Conservation (phyloP, 2,329 filamentous ascomycete species). For the Calonectria multiphialidica region DNA sequence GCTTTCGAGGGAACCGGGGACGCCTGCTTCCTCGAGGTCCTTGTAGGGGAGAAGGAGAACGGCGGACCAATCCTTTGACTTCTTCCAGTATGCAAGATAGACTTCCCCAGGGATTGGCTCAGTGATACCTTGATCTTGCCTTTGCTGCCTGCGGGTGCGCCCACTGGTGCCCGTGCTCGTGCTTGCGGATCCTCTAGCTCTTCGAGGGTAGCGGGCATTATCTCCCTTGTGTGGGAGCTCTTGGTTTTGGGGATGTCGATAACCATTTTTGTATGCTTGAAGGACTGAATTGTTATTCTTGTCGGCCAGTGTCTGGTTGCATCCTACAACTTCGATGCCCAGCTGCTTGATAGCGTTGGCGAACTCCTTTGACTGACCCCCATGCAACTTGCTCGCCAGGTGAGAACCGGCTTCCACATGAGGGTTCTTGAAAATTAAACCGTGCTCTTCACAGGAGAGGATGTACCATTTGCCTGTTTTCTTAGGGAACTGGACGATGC, state of each 20-base stretch:
- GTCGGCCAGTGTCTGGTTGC: not conserved
- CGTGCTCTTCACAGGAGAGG: not conserved
- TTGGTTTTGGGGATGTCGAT: not conserved
- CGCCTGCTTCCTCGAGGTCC: not conserved
- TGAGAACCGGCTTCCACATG: not conserved
- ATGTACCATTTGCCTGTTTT: not conserved
- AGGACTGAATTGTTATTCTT: not conserved
- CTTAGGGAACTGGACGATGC: not conserved
- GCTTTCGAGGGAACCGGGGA: slow-evolving; percentile 2
- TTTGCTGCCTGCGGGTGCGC: not conserved
- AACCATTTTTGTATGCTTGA: not conserved
- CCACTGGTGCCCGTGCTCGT: not conserved
- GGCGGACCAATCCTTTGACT: slow-evolving; percentile 13
- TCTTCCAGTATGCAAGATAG: slow-evolving; percentile 16
- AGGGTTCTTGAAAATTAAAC: slow-evolving; percentile 1
- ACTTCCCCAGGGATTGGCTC: not conserved
- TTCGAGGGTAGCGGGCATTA: not conserved
- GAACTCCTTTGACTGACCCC: not conserved
- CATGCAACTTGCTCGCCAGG: not conserved
- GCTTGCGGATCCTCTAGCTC: not conserved
- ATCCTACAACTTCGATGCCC: not conserved
- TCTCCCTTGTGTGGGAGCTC: not conserved
- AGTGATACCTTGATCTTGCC: not conserved
- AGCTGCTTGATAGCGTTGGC: not conserved
- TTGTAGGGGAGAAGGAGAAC: slow-evolving; percentile 11